phyloP scores from a whole-genome alignment of 163 green algal genomes.

The Scenedesmus sp. region DNA sequence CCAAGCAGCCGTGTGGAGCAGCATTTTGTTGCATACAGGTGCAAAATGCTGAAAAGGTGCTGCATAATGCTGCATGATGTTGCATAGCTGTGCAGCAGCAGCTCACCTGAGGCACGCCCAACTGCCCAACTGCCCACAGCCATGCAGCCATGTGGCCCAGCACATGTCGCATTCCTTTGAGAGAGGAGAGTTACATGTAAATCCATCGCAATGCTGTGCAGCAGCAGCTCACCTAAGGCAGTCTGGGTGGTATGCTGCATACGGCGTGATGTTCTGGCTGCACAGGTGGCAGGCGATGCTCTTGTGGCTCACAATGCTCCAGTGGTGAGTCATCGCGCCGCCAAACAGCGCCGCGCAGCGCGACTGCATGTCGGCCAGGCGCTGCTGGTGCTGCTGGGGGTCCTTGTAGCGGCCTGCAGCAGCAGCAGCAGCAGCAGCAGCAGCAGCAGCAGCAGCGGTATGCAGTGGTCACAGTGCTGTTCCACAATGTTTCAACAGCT shows the following conservation, averaged over 20 bases:
- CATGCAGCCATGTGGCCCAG: no score
- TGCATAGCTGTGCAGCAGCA: no score
- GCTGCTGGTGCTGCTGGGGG: slow-evolving; percentile 33
- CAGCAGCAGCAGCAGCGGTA: background rate
- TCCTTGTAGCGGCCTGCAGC: slow-evolving; percentile 41
- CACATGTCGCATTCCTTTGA: no score
- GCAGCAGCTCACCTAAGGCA: background rate
- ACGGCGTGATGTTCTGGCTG: slow-evolving; percentile 38
- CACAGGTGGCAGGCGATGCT: slow-evolving; percentile 45
- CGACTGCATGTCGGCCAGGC: slow-evolving; percentile 40
- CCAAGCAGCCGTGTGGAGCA: no score
- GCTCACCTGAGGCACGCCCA: no score
- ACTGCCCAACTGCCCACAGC: no score
- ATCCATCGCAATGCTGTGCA: background rate
- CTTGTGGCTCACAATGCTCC: slow-evolving; percentile 28
- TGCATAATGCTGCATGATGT: no score
- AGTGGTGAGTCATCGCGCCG: slow-evolving; percentile 34
- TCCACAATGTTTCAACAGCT: no score
- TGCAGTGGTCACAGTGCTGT: no score
- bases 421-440: background rate
- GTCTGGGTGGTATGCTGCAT: slow-evolving; percentile 52
- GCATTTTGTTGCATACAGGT: no score
- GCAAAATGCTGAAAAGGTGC: no score
- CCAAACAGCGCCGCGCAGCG: slow-evolving; percentile 36
- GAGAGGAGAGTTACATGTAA: no score